Percentiles rank a stretch among this genome's conserved stretches.
phyloP scores from a whole-genome alignment of 352 stramenopile genomes.

The Globisporangium cederbergense region DNA sequence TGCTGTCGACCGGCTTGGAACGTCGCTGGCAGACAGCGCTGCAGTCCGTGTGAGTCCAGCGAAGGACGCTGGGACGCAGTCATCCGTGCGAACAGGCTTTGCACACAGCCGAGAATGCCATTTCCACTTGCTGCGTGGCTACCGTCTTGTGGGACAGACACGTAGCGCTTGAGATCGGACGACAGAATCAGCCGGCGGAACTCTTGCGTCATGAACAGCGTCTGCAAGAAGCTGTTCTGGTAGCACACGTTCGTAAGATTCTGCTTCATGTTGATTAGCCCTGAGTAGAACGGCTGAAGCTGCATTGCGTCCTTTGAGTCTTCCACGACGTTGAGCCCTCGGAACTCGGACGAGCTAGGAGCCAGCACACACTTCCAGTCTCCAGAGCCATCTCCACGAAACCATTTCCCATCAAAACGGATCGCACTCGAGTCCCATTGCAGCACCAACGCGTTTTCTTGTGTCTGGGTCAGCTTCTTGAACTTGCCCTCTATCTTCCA shows the following conservation, averaged over 20 bases:
- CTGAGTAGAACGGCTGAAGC: slow-evolving; percentile 73
- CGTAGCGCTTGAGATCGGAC: slow-evolving; percentile 40
- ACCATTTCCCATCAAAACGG: slow-evolving; percentile 84
- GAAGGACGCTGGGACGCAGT: slow-evolving; percentile 64
- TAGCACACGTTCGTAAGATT: slow-evolving; percentile 90
- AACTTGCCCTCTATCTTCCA: slow-evolving; percentile 73
- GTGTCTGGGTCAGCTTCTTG: slow-evolving; percentile 63
- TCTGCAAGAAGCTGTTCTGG: slow-evolving; percentile 89
- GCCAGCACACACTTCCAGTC: slow-evolving; percentile 72
- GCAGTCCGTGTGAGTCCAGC: slow-evolving; percentile 62
- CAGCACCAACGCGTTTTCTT: slow-evolving; percentile 68
- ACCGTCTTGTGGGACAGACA: slow-evolving; percentile 25
- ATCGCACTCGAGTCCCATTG: slow-evolving; percentile 52
- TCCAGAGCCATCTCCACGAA: slow-evolving; percentile 74
- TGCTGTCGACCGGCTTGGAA: slow-evolving; percentile 84
- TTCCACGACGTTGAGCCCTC: slow-evolving; percentile 47
- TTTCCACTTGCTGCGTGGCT: slow-evolving; percentile 21
- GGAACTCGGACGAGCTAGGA: slow-evolving; percentile 53
- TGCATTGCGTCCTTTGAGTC: slow-evolving; percentile 30
- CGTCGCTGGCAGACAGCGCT: slow-evolving; percentile 63
- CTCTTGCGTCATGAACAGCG: slow-evolving; percentile 82
- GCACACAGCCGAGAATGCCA: slow-evolving; percentile 55
- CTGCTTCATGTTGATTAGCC: slow-evolving; percentile 88
- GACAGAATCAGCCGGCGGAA: slow-evolving; percentile 77
- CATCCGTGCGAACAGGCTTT: slow-evolving; percentile 73